Conservation (phyloP, 768 basidiomycete genomes). For the Filobasidium floriforme region DNA sequence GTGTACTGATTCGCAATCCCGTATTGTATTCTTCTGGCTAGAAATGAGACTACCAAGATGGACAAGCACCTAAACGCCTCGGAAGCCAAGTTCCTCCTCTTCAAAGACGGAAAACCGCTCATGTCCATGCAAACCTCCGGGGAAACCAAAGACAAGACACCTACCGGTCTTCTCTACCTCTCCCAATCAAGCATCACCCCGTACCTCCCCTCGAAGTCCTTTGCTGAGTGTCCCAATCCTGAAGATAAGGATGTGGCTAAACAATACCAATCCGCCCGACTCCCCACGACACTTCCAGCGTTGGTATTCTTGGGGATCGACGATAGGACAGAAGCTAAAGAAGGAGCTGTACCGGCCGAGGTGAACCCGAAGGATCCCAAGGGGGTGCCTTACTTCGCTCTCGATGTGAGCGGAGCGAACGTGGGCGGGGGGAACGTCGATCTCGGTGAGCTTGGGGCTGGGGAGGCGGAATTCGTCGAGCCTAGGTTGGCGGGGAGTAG, state of each 20-base stretch:
- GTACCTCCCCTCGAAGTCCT: neutral
- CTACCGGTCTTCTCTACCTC: neutral
- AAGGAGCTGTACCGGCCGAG: slow-evolving; percentile 51
- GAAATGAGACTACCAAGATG: slow-evolving; percentile 71
- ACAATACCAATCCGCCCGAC: slow-evolving; percentile 45
- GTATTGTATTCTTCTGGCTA: slow-evolving; percentile 47
- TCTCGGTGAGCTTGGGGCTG: no score
- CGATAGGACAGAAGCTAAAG: slow-evolving; percentile 28
- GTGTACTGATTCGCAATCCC: no score
- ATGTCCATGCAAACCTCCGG: neutral
- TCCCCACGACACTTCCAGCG: slow-evolving; percentile 27
- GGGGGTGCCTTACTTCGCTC: slow-evolving; percentile 77
- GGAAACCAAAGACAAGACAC: neutral
- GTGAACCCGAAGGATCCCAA: slow-evolving; percentile 60
- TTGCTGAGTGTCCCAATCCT: neutral
- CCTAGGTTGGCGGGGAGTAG: slow-evolving; percentile 38
- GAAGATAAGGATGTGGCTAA: slow-evolving; percentile 49
- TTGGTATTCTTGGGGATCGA: slow-evolving; percentile 44
- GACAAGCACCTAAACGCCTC: slow-evolving; percentile 60
- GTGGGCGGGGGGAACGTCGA: no score
- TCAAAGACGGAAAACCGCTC: slow-evolving; percentile 43
- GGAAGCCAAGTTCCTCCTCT: slow-evolving; percentile 67
- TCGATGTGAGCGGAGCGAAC: slow-evolving; percentile 56
- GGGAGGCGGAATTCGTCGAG: slow-evolving; percentile 47
- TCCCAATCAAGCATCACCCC: neutral